Evolutionary conservation across 257 asterid species (phyloP).

Genomic region (Fraxinus excelsior): DNA sequence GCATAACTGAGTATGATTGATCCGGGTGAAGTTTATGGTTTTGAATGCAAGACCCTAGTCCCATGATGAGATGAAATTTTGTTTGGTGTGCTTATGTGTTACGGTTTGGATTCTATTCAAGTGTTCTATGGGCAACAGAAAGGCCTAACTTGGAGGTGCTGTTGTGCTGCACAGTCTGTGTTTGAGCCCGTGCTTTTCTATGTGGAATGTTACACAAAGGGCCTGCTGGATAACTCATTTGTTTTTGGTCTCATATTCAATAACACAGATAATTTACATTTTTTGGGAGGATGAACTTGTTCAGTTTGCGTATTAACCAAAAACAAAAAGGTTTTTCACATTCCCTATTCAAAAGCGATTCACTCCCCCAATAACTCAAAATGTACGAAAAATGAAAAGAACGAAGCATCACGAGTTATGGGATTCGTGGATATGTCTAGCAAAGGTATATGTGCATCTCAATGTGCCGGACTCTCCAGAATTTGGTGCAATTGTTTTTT

Average conservation of each 20-base stretch:
- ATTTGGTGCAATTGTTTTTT: not conserved
- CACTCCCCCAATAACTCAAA: no score
- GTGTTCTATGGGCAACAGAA: conserved; percentile 1
- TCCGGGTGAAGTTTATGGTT: conserved; percentile 17
- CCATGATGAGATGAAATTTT: not conserved
- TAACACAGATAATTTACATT: not conserved
- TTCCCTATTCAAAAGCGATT: not conserved
- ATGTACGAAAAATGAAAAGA: no score
- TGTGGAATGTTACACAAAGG: not conserved
- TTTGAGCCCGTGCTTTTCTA: conserved; percentile 1
- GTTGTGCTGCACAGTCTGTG: conserved; percentile 7
- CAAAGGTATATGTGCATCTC: not conserved
- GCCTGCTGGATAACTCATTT: conserved; percentile 17
- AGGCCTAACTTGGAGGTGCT: not conserved
- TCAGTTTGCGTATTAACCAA: not conserved
- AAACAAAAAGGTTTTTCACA: not conserved
- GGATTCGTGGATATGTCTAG: not conserved
- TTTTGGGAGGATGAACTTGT: not conserved
- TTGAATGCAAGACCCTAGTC: conserved; percentile 5
- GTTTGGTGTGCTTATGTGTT: not conserved
- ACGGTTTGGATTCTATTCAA: not conserved
- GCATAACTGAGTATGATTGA: conserved; percentile 12
- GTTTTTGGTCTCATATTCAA: conserved; percentile 2
- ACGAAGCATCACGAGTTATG: no score
- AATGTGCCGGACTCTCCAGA: not conserved